phyloP scores from a whole-genome alignment of 225 moss, liverwort and hornwort species.

The Rhytidiadelphus loreus region DNA sequence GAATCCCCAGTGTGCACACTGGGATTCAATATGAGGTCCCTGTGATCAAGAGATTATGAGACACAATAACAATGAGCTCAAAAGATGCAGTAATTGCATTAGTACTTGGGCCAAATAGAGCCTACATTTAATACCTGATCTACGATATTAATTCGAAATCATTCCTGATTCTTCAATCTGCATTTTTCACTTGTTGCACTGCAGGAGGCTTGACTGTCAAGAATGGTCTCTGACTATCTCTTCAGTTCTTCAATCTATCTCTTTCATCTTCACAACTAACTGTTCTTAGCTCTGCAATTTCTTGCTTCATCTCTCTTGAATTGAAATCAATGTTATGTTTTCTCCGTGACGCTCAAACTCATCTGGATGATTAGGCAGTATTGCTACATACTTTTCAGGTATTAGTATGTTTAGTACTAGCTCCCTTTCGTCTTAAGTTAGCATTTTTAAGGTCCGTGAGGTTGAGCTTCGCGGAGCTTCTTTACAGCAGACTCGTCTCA shows the following conservation, averaged over 20 bases:
- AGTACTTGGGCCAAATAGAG: too few species aligned
- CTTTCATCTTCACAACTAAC: not conserved
- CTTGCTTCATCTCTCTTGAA: not conserved
- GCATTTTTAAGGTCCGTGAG: not conserved
- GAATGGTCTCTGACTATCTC: not conserved
- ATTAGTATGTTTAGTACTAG: not conserved
- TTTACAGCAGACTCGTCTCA: not conserved
- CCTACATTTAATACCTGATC: not conserved
- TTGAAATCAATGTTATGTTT: not conserved
- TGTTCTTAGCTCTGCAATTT: not conserved
- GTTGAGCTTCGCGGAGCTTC: not conserved
- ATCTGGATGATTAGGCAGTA: not conserved
- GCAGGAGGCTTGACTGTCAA: not conserved
- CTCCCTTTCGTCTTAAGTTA: too few species aligned
- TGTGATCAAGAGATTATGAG: not conserved
- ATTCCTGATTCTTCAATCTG: not conserved
- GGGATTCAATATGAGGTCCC: not conserved
- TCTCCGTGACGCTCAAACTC: not conserved
- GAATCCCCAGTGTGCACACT: not conserved
- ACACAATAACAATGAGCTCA: too few species aligned
- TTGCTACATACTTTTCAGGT: not conserved
- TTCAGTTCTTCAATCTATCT: too few species aligned
- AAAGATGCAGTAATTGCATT: too few species aligned
- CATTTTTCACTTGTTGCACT: not conserved
- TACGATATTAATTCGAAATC: not conserved